A percentile compares a stretch with the other conserved stretches of the same genome.
phyloP scores from a whole-genome alignment of 352 stramenopile genomes.

The Halophytophthora polymorphica region DNA sequence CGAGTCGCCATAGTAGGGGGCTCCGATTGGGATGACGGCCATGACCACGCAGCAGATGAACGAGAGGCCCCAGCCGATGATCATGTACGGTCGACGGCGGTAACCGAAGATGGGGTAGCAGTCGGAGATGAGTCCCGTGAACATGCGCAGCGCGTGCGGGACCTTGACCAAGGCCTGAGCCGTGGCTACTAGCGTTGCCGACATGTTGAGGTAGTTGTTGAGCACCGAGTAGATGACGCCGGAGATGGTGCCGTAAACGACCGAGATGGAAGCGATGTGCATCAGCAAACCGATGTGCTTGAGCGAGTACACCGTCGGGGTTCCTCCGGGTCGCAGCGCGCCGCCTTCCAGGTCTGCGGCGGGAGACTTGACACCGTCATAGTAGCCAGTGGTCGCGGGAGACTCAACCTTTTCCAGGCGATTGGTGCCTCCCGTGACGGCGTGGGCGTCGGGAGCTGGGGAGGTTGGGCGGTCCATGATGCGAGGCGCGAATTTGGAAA shows the following conservation, averaged over 20 bases:
- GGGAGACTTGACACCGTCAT: constrained; percentile 20
- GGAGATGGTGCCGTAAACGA: constrained; percentile 34
- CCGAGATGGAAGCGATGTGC: constrained; percentile 29
- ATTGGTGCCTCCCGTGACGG: not conserved
- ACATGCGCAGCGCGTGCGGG: constrained; percentile 39
- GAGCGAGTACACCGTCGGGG: constrained; percentile 27
- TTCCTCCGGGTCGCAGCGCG: constrained; percentile 29
- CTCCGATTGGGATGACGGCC: constrained; percentile 29
- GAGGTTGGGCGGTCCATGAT: constrained; percentile 11
- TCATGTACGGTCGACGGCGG: constrained; percentile 43
- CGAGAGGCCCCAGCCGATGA: constrained; percentile 31
- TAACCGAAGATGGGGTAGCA: constrained; percentile 40
- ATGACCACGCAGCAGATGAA: constrained; percentile 34
- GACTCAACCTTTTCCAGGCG: constrained; percentile 14
- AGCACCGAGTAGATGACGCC: constrained; percentile 46
- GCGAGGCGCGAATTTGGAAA: not conserved
- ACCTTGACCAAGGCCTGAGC: constrained; percentile 31
- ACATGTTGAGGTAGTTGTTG: constrained; percentile 58
- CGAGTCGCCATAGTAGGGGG: constrained; percentile 37
- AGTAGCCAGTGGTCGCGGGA: constrained; percentile 5
- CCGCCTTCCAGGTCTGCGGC: constrained; percentile 19
- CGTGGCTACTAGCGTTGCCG: constrained; percentile 27
- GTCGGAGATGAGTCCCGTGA: constrained; percentile 43
- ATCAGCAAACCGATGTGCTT: constrained; percentile 35
- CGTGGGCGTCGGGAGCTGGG: constrained; percentile 6